Evolutionary conservation across 192 early-diverging fungal species (phyloP).

Genomic region (Nowakowskiella sp.): DNA sequence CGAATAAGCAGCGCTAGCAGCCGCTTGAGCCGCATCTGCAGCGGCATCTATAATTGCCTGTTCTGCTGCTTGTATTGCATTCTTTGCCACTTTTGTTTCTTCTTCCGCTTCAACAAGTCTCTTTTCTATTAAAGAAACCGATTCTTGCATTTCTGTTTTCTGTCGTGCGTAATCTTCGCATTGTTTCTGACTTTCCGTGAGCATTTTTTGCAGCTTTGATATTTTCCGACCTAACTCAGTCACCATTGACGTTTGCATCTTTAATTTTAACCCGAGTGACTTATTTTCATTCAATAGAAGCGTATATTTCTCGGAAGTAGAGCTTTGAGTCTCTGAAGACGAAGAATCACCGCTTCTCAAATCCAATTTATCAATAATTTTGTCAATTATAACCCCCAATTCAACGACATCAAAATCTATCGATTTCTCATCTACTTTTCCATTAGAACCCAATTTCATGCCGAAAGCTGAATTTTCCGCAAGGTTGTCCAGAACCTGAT

Average conservation of each 20-base stretch:
- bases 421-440: too few species aligned
- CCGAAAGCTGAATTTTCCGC: too few species aligned
- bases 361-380: too few species aligned
- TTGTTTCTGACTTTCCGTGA: neutral
- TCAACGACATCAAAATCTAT: too few species aligned
- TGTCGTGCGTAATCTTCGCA: constrained; percentile 9
- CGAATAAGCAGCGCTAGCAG: constrained; percentile 7
- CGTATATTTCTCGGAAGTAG: too few species aligned
- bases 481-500: too few species aligned
- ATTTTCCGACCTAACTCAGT: constrained; percentile 20
- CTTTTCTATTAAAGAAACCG: constrained; percentile 6
- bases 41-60: constrained; percentile 8
- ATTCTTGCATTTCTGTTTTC: neutral
- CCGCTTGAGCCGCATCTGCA: constrained; percentile 19
- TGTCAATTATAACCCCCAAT: too few species aligned
- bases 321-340: too few species aligned
- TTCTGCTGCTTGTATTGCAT: neutral
- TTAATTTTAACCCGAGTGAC: too few species aligned
- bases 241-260: constrained; percentile 19
- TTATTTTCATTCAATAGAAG: too few species aligned
- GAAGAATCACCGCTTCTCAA: too few species aligned
- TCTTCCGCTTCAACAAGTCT: neutral
- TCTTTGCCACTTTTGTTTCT: neutral
- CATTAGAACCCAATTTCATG: too few species aligned
- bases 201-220: neutral